Conservation (phyloP, 495 filamentous ascomycete species). For the Tetracladium marchalianum region DNA sequence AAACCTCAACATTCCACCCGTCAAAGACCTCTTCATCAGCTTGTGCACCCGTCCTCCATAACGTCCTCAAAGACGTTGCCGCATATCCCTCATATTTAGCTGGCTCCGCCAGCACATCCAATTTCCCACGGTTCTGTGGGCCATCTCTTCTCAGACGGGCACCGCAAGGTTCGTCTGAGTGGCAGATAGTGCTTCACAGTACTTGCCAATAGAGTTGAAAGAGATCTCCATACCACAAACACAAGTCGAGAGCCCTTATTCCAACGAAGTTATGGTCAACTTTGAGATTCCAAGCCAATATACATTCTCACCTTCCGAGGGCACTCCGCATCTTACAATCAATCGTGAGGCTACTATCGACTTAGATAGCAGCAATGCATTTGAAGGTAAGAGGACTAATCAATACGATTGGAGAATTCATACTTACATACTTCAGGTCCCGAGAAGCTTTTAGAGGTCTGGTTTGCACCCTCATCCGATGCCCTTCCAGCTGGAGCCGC, state of each 20-base stretch:
- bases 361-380: slow-evolving; percentile 91
- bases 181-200: slow-evolving; percentile 58
- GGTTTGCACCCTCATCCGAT: slow-evolving; percentile 79
- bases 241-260: slow-evolving; percentile 2
- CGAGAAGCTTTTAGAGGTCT: slow-evolving; percentile 97
- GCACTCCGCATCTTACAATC: slow-evolving; percentile 84
- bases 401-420: background rate
- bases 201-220: slow-evolving; percentile 20
- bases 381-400: slow-evolving; percentile 59
- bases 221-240: slow-evolving; percentile 7
- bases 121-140: slow-evolving; percentile 59
- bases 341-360: slow-evolving; percentile 92
- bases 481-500: slow-evolving; percentile 59
- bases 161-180: slow-evolving; percentile 86
- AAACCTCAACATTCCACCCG: slow-evolving; percentile 78
- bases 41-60: slow-evolving; percentile 83
- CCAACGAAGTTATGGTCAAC: slow-evolving; percentile 65
- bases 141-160: slow-evolving; percentile 90
- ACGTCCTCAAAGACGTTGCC: slow-evolving; percentile 52
- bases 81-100: slow-evolving; percentile 27
- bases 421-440: slow-evolving; percentile 47
- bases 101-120: slow-evolving; percentile 45
- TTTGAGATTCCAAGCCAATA: slow-evolving; percentile 68
- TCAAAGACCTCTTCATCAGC: slow-evolving; percentile 70
- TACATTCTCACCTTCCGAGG: slow-evolving; percentile 69